These are phyloP conservation scores for Penicillium sp. DNA, from an alignment of 2,329 filamentous ascomycete species.

Conservation along the genomic window DNA sequence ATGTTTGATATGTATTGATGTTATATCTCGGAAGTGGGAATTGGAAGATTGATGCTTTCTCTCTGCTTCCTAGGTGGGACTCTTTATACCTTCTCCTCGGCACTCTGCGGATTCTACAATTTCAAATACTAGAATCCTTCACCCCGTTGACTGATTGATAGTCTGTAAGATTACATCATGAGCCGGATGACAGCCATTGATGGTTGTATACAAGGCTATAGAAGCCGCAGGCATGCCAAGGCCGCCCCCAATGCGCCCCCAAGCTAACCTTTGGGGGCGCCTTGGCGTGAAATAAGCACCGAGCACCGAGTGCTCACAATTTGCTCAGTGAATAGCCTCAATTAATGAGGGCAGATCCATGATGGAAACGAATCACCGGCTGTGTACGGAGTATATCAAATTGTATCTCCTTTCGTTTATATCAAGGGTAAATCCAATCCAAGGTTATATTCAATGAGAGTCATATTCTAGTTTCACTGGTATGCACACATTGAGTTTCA, in stretches of 20 bases:
- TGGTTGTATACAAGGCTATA: neutral
- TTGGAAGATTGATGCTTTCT: neutral
- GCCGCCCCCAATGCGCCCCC: neutral
- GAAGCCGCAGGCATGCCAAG: neutral
- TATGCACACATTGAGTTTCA: too few species aligned
- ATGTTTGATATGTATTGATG: neutral
- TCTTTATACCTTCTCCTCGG: neutral
- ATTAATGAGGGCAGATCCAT: too few species aligned
- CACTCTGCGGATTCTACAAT: neutral
- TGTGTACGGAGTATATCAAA: too few species aligned
- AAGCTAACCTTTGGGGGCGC: neutral
- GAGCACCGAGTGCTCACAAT: neutral
- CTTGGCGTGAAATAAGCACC: neutral
- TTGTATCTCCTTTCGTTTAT: too few species aligned
- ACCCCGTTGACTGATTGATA: neutral
- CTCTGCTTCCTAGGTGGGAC: neutral
- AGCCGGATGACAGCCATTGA: neutral
- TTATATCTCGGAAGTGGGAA: neutral
- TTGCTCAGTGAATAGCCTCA: neutral
- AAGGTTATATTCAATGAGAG: too few species aligned
- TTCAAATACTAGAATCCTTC: neutral
- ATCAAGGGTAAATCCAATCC: too few species aligned
- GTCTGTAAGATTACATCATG: neutral
- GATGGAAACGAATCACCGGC: too few species aligned
- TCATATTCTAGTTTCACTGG: too few species aligned